phyloP scores from a whole-genome alignment of 164 flowering plant species.

The Pachysandra terminalis region DNA sequence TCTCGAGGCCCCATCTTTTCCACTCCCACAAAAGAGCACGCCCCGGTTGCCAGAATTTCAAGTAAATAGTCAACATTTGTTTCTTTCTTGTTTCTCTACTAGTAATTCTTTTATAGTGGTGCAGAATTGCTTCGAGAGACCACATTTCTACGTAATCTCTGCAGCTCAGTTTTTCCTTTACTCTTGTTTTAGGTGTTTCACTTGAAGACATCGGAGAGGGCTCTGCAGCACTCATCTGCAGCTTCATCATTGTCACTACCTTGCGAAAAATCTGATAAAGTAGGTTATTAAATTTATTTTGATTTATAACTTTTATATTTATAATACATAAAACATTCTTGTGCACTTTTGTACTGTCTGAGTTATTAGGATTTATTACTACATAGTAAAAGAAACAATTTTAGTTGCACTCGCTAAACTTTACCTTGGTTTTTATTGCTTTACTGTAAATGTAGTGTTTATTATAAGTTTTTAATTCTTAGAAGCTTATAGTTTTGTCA shows the following conservation, averaged over 20 bases:
- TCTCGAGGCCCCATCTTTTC: conserved; percentile 69
- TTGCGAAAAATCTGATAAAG: conserved; percentile 41
- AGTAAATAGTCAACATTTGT: conserved; percentile 32
- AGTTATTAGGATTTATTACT: neutral
- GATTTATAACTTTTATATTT: neutral
- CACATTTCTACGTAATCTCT: neutral
- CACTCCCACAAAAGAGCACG: conserved; percentile 54
- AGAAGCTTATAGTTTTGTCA: conserved; percentile 8
- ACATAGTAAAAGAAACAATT: no score
- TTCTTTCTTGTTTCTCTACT: neutral
- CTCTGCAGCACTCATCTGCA: conserved; percentile 49
- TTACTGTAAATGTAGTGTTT: neutral
- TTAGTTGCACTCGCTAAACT: neutral
- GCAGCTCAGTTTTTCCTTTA: neutral
- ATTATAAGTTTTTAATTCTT: neutral
- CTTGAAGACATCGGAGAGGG: conserved; percentile 76
- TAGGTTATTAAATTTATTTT: conserved; percentile 10
- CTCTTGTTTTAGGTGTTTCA: conserved; percentile 62
- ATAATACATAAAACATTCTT: neutral
- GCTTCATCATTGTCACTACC: conserved; percentile 32
- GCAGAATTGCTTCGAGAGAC: neutral
- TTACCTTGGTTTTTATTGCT: no score
- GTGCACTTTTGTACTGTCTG: no score
- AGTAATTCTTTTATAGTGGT: neutral
- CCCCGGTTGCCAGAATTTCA: conserved; percentile 77